Base-by-base conservation (phyloP, 2,329 filamentous ascomycete species). In the Aspergillus sp. region DNA sequence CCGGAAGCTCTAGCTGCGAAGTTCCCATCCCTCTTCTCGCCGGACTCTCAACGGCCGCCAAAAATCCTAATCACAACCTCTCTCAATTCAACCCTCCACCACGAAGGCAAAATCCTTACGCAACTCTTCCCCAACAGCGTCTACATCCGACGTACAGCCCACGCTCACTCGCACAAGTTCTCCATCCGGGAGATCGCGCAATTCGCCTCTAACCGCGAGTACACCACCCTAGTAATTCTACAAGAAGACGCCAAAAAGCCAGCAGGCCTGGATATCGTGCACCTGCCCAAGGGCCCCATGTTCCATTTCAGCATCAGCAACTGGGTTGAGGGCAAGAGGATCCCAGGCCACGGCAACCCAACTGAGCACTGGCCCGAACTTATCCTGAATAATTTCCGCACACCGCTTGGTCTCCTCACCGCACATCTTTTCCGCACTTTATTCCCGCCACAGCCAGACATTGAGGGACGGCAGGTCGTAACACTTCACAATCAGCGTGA, bases 401-500 rank as follows among this genome's bases (percentile, higher is more conserved):
- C 95, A 0, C 91, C 93, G 0, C 82, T 99, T 2, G 95, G 95
- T 77, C 81, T 96, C 9, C 80, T 98, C 40, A 91, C 93, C 0
- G 93, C 93, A 8, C 88, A 91, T 68, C 80, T 97, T 1, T 95
- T 99, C 79, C 84, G 89, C 62, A 86, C 83, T 0, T 75, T 96
- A 27, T 95, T 91, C 75, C 95, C 93, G 0, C 84, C 88, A 0
- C 84, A 86, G 44, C 93, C 95, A 0, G 91, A 98, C 67, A 80
- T 98, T 5, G 83, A 89, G 64, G 93, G 93, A 4, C 82, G 93
- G 22, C 93, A 97, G 70, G 93, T 97, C 1, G 86, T 97, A 8
- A 97, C 93, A 1, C 77, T 97, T 52, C 92, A 97, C 75, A 97
- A 97, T 67, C 93, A 96, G 79, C 88, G 93, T 62, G 93, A 98